Percentiles rank a stretch among this genome's conserved stretches.
phyloP scores from a whole-genome alignment of 2,329 filamentous ascomycete genomes.

The Alternaria atra region DNA sequence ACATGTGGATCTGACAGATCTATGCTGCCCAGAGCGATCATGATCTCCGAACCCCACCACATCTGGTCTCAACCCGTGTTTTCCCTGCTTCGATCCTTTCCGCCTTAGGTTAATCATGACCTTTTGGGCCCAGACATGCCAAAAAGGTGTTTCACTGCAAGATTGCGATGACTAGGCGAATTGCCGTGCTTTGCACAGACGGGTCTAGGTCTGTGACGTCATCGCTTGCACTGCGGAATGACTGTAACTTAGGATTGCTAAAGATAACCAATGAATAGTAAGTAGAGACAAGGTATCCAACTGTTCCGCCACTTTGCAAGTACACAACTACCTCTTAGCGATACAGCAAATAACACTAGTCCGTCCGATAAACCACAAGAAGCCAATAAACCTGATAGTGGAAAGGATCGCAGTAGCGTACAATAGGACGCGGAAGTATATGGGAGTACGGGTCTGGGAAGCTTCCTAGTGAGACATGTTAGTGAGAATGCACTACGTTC shows the following conservation, averaged over 20 bases:
- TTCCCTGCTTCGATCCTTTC: conserved; percentile 20
- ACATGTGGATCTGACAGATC: not conserved
- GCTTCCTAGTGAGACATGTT: conserved; percentile 23
- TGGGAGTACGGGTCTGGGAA: conserved; percentile 72
- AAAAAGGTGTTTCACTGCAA: not conserved
- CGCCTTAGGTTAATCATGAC: not conserved
- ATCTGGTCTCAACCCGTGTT: conserved; percentile 3
- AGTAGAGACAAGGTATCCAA: not conserved
- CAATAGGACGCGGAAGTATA: conserved; percentile 91
- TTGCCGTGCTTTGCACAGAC: not conserved
- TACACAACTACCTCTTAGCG: conserved; percentile 63
- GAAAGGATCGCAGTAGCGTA: conserved; percentile 87
- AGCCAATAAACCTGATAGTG: conserved; percentile 88
- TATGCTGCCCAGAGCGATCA: conserved; percentile 8
- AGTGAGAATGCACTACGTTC: not conserved
- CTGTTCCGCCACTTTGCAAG: not conserved
- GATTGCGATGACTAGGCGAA: not conserved
- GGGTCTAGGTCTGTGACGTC: not conserved
- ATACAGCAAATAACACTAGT: conserved; percentile 98
- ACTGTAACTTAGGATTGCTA: no score
- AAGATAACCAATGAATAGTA: not conserved
- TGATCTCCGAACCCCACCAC: conserved; percentile 15
- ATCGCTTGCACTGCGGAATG: not conserved
- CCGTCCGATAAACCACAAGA: conserved; percentile 91
- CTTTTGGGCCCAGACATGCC: not conserved